Evolutionary conservation across 2,329 filamentous ascomycete species (phyloP), one percentile per base, ranked within the genome.

Genomic region (Cladophialophora psammophila): DNA sequence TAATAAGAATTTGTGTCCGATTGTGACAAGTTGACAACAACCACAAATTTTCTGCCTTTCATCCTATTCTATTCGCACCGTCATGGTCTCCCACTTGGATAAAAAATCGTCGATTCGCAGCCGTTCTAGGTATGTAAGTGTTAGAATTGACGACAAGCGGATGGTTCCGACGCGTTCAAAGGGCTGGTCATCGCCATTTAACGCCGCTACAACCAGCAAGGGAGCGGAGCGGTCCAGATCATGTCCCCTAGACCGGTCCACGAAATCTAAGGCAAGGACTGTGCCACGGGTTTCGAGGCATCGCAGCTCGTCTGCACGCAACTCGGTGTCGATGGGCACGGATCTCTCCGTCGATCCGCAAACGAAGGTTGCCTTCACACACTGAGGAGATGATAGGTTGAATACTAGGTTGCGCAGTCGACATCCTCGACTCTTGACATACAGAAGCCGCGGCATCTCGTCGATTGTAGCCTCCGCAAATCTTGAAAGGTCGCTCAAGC

Each of bases 71-170:
- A 54, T 48, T 18, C 36, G 35, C 34, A 40, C n/a, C 2, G 52
- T 57, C 42, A 63, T 52, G 35, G 35, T 63, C 8, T 40, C 42
- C 42, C 42, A 48, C 8, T 48, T 18, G 42, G 42, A 48, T 10
- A 48, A 20, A 48, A 48, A 48, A n/a, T 48, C n/a, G 42, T 18
- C 42, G 2, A 20, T 5, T 20, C 42, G 20, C 42, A 48, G 42
- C n/a, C 42, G 42, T 5, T 48, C 42, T n/a, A 48, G 42, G 42
- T 48, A 48, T 7, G n/a, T 48, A n/a, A 48, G 42, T 10, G 42
- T 18, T 8, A 59, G 56, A 15, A 59, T 32, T 26, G n/a, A 32
- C 35, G 54, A 26, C 35, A 57, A 34, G 15, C 42, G 15, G 15
- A 48, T 48, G 15, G 42, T 48, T 10, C 42, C 42, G 1, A 48